phyloP scores from a whole-genome alignment of 768 basidiomycete genomes.

The Pisolithus marmoratus region DNA sequence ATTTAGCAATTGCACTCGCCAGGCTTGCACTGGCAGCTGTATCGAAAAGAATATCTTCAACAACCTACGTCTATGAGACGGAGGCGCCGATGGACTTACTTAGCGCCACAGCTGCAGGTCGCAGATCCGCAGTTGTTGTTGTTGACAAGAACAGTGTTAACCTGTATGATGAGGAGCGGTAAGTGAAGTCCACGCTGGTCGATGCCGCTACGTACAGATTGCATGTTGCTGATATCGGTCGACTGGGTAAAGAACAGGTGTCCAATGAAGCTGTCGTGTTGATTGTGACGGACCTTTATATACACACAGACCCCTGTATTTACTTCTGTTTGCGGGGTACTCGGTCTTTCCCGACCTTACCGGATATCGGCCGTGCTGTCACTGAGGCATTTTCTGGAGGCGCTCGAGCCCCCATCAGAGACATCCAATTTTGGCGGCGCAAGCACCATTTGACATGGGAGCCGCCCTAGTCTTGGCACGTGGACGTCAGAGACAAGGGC shows the following conservation, averaged over 20 bases:
- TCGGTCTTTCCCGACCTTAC: too few relatives aligned
- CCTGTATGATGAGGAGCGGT: neutral
- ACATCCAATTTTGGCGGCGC: too few relatives aligned
- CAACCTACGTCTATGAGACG: neutral
- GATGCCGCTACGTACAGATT: neutral
- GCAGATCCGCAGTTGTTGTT: neutral
- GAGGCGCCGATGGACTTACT: neutral
- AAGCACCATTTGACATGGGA: too few relatives aligned
- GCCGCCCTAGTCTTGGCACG: too few relatives aligned
- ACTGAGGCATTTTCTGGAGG: neutral
- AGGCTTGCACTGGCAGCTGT: neutral
- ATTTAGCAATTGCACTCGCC: neutral
- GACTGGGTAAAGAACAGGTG: too few relatives aligned
- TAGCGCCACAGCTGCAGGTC: neutral
- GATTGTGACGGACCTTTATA: too few relatives aligned
- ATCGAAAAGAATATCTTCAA: neutral
- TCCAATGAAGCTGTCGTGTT: too few relatives aligned
- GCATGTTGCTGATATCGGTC: neutral
- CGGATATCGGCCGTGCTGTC: too few relatives aligned
- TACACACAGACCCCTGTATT: too few relatives aligned
- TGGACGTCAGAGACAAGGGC: too few relatives aligned
- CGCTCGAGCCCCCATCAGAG: too few relatives aligned
- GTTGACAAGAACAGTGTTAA: neutral
- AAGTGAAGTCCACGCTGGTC: neutral
- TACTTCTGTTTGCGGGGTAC: too few relatives aligned